Base-by-base conservation (phyloP, 2,329 filamentous ascomycete genomes). In the Cercospora sojina region DNA sequence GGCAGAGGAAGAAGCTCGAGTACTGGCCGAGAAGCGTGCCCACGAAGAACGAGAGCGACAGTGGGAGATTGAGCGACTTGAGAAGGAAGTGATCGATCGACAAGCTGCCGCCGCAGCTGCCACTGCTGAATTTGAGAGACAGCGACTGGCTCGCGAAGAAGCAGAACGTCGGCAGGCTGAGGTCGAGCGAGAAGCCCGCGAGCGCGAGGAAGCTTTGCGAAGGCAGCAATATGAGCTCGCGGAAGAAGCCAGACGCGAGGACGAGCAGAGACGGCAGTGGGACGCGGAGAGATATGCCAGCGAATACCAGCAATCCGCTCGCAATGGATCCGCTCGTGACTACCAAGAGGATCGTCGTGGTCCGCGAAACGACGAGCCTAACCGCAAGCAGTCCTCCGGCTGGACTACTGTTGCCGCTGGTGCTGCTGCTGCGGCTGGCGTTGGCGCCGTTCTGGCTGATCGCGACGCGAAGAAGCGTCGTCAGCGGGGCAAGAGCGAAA, bases 331-430 rank as follows among this genome's bases (percentile, higher is more conserved):
- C 10, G 16, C 32, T 16, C 49, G 60, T 13, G 60, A 66, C 25
- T 43, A 35, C 49, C 8, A 3, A 3, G 64, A 66, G 35, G 18
- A 32, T 29, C 12, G 32, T 56, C 63, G 67, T 35, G 63, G 66
- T 35, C 65, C 67, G 18, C 43, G 58, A n/a, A 65, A 67, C 7
- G 43, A 51, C 4, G 55, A 57, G 10, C 31, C 62, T 3, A 64
- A 70, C 43, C 66, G 59, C 6, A 72, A 67, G 71, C 76, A 69
- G 6, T 69, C 70, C 27, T 69, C 69, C 16, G 62, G 73, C 3
- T 80, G 78, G 79, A 75, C 72, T 6, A 74, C 79, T 55, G 76
- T 77, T 29, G 78, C 77, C 35, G 77, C 75, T 29, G 77, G 75
- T 6, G 70, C 75, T 59, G 77, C 75, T 53, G 74, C 74, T 51